phyloP scores from a whole-genome alignment of 192 early-diverging fungal species.

The Coemansia sp. region DNA sequence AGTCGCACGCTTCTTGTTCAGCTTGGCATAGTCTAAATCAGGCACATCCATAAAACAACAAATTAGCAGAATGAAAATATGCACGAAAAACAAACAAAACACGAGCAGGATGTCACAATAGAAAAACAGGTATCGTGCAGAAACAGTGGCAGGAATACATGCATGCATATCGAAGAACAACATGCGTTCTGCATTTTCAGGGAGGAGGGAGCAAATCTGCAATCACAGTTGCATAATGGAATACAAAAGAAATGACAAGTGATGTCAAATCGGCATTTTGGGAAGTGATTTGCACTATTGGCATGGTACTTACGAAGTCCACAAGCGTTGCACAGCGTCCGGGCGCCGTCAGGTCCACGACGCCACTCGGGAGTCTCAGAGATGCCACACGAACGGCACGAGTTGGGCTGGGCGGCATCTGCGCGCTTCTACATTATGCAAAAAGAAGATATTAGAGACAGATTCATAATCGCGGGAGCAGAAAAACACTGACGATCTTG shows the following conservation, averaged over 20 bases:
- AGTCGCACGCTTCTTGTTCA: slow-evolving; percentile 53
- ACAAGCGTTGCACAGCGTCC: slow-evolving; percentile 95
- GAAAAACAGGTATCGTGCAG: too few species aligned
- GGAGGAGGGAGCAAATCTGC: slow-evolving; percentile 11
- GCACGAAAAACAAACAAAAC: too few species aligned
- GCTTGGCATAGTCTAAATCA: slow-evolving; percentile 55
- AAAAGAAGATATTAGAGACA: neutral
- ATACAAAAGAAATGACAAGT: neutral
- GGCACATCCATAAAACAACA: too few species aligned
- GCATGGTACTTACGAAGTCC: slow-evolving; percentile 71
- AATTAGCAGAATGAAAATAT: too few species aligned
- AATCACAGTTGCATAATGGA: slow-evolving; percentile 3
- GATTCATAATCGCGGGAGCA: neutral
- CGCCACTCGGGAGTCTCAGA: slow-evolving; percentile 94
- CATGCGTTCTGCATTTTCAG: neutral
- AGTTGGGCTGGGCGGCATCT: slow-evolving; percentile 62
- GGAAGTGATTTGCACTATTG: neutral
- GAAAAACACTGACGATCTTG: neutral
- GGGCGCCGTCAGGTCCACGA: slow-evolving; percentile 84
- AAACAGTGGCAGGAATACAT: too few species aligned
- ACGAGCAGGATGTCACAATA: too few species aligned
- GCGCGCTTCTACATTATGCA: slow-evolving; percentile 39
- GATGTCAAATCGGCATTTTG: neutral
- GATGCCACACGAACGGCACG: slow-evolving; percentile 77
- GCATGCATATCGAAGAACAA: too few species aligned